Conservation (phyloP, 345 rosid genomes). For the Brassica incana region DNA sequence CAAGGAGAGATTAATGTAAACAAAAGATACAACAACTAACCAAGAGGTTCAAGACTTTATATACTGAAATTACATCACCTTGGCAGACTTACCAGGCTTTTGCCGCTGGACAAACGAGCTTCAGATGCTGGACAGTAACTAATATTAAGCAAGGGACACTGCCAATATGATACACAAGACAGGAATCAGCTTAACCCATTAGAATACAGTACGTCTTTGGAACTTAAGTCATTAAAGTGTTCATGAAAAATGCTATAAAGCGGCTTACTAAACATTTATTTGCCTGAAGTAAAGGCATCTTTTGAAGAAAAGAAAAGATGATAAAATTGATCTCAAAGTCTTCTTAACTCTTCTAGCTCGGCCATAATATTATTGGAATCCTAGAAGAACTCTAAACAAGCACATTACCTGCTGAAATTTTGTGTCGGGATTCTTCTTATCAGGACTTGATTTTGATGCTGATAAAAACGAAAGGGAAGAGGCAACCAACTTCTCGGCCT, state of each 20-base stretch:
- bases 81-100: conserved; percentile 62
- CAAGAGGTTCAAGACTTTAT: conserved; percentile 20
- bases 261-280: not conserved
- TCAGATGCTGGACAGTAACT: conserved; percentile 94
- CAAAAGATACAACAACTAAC: conserved; percentile 22
- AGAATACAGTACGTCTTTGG: not conserved
- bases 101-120: conserved; percentile 56
- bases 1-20: conserved; percentile 25
- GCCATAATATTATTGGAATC: conserved; percentile 10
- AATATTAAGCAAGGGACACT: conserved; percentile 93
- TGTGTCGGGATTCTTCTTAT: conserved; percentile 41
- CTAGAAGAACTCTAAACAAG: conserved; percentile 8
- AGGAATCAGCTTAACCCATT: conserved; percentile 25
- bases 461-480: conserved; percentile 72
- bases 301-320: conserved; percentile 7
- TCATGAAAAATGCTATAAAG: conserved; percentile 10
- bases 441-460: conserved; percentile 48
- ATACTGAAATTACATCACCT: conserved; percentile 9
- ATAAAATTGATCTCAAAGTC: not conserved
- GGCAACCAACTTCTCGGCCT: conserved; percentile 84
- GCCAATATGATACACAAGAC: conserved; percentile 39
- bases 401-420: conserved; percentile 69
- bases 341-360: conserved; percentile 5
- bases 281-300: not conserved
- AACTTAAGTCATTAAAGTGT: conserved; percentile 12